Base-by-base conservation (phyloP, 2,329 filamentous ascomycete species). In the Aspergillus fumigatiaffinis region DNA sequence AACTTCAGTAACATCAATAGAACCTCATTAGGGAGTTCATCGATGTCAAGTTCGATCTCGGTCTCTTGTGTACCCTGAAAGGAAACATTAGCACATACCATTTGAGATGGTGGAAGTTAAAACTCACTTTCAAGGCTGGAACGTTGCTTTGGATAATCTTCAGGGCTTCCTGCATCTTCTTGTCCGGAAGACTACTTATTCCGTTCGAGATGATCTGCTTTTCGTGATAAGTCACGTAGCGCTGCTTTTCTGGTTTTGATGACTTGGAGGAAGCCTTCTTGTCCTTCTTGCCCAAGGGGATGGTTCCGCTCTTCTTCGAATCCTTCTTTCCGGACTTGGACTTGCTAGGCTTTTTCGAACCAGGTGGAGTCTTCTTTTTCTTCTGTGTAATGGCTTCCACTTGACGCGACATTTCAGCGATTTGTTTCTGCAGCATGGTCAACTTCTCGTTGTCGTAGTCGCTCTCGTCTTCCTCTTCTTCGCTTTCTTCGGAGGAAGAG, bases 121-220 rank as follows among this genome's bases (percentile, higher is more conserved):
- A 57, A 68, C 74, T 71, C 73, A 78, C 82, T 80, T 84, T 82
- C 78, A 94, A 80, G 80, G 88, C 80, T 77, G 90, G 78, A 79
- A 90, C 75, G 64, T 96, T 93, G 63, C 85, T 86, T 72, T 95
- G 91, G 70, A 99, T 97, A 60, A 97, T 92, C 58, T 89, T 86
- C 32, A 97, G 90, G 0, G 93, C 91, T 64, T 86, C 85, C 51
- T 87, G 84, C 68, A 96, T 88, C 63, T 91, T 87, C n/a, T 82
- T 80, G 51, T 89, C 88, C 20, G 92, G 87, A 56, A 97, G 85
- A 60, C 87, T 87, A 66, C 88, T 89, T 62, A 96, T 94, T 14
- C 90, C 89, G 57, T 88, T 87, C 1, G 91, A 93, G 57, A 99
- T 95, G 63, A 92, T 85, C 57, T 94, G 91, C 79, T 97, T 97